Evolutionary conservation across 2,329 filamentous ascomycete genomes (phyloP), one percentile per base, ranked within the genome.

Genomic region (Chaetomium globosum): DNA sequence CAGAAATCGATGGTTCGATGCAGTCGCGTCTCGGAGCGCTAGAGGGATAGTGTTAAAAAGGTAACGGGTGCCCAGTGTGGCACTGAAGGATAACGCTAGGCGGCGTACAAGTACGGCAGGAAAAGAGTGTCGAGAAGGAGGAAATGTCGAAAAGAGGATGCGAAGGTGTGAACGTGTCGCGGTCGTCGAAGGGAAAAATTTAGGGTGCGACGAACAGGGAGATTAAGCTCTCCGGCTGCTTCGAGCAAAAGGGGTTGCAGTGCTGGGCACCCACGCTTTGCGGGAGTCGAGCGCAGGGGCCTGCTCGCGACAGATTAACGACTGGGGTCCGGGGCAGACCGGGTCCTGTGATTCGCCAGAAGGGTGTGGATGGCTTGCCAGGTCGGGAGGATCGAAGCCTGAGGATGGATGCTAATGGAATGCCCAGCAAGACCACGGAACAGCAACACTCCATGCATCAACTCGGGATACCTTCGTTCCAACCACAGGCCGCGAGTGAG

Each of bases 11-110:
- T 7, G 33, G 59, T 61, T 63, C 57, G 67, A 70, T 65, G 64
- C 57, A 70, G 73, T 77, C 76, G 76, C 77, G 77, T 77, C 73
- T 77, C 60, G 23, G 73, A 69, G 72, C 70, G 74, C 73, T 71
- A 73, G 72, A 72, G 68, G 70, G 67, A 68, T 55, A 61, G 48
- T 43, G 58, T 36, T 62, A 60, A 64, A 64, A 64, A 36, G 61
- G 39, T 59, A 69, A 67, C 39, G 33, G 59, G 57, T 58, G 63
- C 58, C 54, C 33, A 21, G 56, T 46, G 62, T 63, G 66, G 65
- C 43, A 54, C 61, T 67, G 67, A 67, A 65, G 7, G 64, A 64
- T 70, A 70, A 71, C 65, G 68, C 69, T 69, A 65, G 68, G 68
- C 64, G 66, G 71, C 67, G 70, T 72, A 71, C 53, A 51, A 70